These are phyloP conservation scores for Colletotrichum sp. DNA, from an alignment of 2,329 filamentous ascomycete genomes.

Conservation along the genomic window DNA sequence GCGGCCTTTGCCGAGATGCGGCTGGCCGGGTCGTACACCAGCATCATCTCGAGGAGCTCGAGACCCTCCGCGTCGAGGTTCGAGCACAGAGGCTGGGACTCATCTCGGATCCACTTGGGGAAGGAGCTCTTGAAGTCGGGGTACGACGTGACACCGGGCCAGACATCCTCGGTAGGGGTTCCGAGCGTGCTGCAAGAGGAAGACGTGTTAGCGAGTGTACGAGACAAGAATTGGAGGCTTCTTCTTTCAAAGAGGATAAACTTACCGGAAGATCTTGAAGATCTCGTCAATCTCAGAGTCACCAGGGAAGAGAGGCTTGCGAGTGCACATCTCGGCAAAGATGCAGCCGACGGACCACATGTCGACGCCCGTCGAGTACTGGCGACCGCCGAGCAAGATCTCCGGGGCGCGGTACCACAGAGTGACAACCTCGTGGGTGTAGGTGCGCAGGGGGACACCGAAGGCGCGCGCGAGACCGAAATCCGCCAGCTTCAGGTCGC, in stretches of 20 bases:
- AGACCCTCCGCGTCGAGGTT: constrained; percentile 76
- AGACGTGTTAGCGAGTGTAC: constrained; percentile 23
- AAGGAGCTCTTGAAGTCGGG: constrained; percentile 93
- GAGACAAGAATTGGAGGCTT: background rate
- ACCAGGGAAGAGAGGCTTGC: constrained; percentile 90
- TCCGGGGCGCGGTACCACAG: constrained; percentile 93
- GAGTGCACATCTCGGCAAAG: constrained; percentile 95
- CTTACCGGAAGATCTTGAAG: constrained; percentile 88
- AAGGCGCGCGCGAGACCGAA: constrained; percentile 91
- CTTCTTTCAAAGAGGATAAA: background rate
- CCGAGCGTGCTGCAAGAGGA: constrained; percentile 68
- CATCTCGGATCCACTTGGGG: constrained; percentile 85
- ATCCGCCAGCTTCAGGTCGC: constrained; percentile 89
- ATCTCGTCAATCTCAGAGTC: constrained; percentile 92
- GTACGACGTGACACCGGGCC: constrained; percentile 94
- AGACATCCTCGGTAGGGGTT: constrained; percentile 80
- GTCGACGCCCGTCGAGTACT: constrained; percentile 93
- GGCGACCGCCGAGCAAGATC: constrained; percentile 86
- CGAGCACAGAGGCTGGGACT: constrained; percentile 68
- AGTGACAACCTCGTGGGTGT: constrained; percentile 94
- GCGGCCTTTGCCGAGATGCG: constrained; percentile 91
- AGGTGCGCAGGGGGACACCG: constrained; percentile 87
- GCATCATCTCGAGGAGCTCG: constrained; percentile 71
- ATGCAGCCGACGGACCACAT: constrained; percentile 97
- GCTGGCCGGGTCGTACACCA: constrained; percentile 86